Evolutionary conservation across 2,329 filamentous ascomycete species (phyloP).

Genomic region (Hymenoscyphus salicellus): DNA sequence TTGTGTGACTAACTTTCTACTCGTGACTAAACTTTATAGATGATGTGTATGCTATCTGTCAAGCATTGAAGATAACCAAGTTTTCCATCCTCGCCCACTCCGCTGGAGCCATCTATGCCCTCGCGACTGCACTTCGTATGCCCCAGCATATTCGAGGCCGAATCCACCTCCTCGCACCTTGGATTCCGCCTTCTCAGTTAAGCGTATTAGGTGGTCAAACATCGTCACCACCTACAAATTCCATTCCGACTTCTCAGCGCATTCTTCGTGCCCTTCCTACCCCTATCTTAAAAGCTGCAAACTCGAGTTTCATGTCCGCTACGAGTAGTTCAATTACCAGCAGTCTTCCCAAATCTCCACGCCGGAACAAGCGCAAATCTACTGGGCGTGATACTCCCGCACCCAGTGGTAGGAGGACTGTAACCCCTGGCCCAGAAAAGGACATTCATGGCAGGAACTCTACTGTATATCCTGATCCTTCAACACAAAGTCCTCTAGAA

Average conservation of each 20-base stretch:
- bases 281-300: constrained; percentile 87
- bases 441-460: constrained; percentile 34
- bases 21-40: constrained; percentile 41
- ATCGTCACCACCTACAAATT: constrained; percentile 73
- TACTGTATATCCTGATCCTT: constrained; percentile 32
- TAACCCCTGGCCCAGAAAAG: constrained; percentile 35
- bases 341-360: constrained; percentile 65
- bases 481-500: constrained; percentile 27
- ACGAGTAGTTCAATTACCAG: constrained; percentile 83
- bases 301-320: constrained; percentile 90
- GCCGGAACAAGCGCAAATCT: constrained; percentile 59
- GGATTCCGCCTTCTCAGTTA: constrained; percentile 95
- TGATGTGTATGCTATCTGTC: constrained; percentile 92
- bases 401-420: constrained; percentile 38
- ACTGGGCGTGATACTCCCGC: constrained; percentile 40
- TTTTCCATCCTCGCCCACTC: constrained; percentile 97
- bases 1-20: not conserved
- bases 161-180: constrained; percentile 90
- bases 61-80: constrained; percentile 85
- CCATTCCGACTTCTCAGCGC: constrained; percentile 86
- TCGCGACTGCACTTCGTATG: constrained; percentile 92
- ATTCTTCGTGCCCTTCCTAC: constrained; percentile 88
- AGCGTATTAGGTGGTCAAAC: constrained; percentile 71
- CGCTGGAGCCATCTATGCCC: constrained; percentile 93
- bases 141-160: constrained; percentile 92